These are phyloP conservation scores for Cardiospermum halicacabum DNA, from an alignment of 345 rosid species.

Conservation along the genomic window DNA sequence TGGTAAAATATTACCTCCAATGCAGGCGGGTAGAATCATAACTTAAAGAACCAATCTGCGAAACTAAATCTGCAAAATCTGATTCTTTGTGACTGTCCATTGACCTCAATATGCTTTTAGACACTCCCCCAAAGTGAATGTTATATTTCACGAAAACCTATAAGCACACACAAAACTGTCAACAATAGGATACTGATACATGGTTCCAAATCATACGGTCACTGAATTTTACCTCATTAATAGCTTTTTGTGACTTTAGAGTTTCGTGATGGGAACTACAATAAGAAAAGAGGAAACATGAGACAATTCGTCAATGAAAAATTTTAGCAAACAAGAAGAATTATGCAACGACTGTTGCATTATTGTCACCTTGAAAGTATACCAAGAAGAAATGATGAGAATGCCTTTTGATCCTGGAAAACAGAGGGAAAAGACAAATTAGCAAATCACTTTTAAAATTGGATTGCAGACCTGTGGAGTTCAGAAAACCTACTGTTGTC, in stretches of 20 bases:
- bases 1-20: conserved; percentile 68
- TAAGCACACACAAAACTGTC: conserved; percentile 18
- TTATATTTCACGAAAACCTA: conserved; percentile 99
- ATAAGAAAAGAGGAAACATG: conserved; percentile 8
- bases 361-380: conserved; percentile 76
- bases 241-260: conserved; percentile 89
- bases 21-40: conserved; percentile 87
- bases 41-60: conserved; percentile 83
- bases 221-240: conserved; percentile 68
- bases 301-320: neutral
- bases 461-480: conserved; percentile 17
- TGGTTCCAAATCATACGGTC: conserved; percentile 12
- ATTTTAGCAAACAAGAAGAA: neutral
- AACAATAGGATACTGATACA: conserved; percentile 11
- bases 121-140: conserved; percentile 85
- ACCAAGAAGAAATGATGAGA: conserved; percentile 73
- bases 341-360: neutral
- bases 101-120: conserved; percentile 67
- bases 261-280: conserved; percentile 95
- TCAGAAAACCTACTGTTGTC: conserved; percentile 54
- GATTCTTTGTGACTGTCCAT: conserved; percentile 52
- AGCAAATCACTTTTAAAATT: conserved; percentile 22
- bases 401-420: conserved; percentile 79
- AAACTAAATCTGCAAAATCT: conserved; percentile 71
- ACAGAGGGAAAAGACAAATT: conserved; percentile 29